Conservation (phyloP, 1,284 basidiomycete genomes). For the Ustilago lituana region DNA sequence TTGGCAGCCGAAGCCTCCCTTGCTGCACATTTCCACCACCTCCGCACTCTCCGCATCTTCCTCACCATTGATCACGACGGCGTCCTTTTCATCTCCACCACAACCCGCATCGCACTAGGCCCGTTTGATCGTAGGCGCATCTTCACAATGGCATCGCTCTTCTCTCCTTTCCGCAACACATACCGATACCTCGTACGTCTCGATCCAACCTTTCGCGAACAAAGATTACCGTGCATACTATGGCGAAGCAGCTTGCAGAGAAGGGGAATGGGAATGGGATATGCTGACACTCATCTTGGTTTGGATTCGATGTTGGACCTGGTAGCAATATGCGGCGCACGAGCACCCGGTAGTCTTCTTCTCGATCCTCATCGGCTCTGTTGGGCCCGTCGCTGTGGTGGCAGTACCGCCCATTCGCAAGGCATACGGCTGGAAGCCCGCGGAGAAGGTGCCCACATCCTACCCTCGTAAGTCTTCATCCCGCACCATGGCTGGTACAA, state of each 20-base stretch:
- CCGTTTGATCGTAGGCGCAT: too few species aligned
- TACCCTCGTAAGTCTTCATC: constrained; percentile 82
- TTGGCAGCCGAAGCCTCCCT: too few species aligned
- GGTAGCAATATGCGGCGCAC: constrained; percentile 82
- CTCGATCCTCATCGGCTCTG: constrained; percentile 78
- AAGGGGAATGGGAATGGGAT: too few species aligned
- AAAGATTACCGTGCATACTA: too few species aligned
- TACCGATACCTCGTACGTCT: constrained; percentile 61
- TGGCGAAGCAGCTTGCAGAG: too few species aligned
- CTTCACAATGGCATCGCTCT: constrained; percentile 48
- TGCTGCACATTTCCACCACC: too few species aligned
- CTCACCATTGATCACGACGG: constrained; percentile 5
- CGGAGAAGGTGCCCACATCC: constrained; percentile 80
- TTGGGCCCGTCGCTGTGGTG: constrained; percentile 76
- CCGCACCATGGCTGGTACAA: too few species aligned
- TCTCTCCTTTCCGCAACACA: constrained; percentile 59
- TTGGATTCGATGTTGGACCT: too few species aligned
- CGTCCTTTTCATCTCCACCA: too few species aligned
- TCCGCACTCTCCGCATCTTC: background rate
- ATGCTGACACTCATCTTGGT: too few species aligned
- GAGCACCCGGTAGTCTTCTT: constrained; percentile 92
- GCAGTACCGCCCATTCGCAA: constrained; percentile 82
- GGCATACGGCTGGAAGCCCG: constrained; percentile 76
- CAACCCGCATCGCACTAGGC: too few species aligned
- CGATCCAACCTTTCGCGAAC: too few species aligned